phyloP scores from a whole-genome alignment of 23 red algal species.

The Gracilaria domingensis region DNA sequence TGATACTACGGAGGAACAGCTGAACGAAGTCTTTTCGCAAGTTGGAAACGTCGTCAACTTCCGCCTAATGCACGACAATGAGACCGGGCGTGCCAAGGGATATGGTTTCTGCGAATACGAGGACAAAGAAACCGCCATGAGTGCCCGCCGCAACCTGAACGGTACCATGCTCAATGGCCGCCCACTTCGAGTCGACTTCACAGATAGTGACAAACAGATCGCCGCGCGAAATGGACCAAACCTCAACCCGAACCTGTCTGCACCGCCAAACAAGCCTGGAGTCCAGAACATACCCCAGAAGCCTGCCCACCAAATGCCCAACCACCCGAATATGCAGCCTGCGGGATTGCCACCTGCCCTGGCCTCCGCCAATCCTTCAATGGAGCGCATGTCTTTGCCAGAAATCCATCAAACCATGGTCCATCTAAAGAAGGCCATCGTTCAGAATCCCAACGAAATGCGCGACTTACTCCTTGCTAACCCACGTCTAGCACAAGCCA shows the following conservation, averaged over 20 bases:
- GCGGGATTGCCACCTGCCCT: conserved; percentile 39
- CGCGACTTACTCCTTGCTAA: conserved; percentile 75
- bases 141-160: conserved; percentile 94
- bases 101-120: conserved; percentile 98
- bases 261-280: neutral
- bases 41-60: conserved; percentile 91
- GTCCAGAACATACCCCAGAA: neutral
- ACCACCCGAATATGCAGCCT: neutral
- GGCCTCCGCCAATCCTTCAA: conserved; percentile 38
- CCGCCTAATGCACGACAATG: conserved; percentile 90
- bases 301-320: conserved; percentile 1
- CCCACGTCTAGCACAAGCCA: conserved; percentile 82
- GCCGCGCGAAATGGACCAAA: conserved; percentile 39
- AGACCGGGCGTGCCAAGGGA: conserved; percentile 95
- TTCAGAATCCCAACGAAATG: conserved; percentile 77
- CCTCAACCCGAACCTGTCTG: neutral
- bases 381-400: conserved; percentile 64
- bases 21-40: conserved; percentile 87
- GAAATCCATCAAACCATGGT: conserved; percentile 87
- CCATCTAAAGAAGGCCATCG: conserved; percentile 81
- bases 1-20: conserved; percentile 92
- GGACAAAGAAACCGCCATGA: conserved; percentile 95
- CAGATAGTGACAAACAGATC: conserved; percentile 70
- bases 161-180: conserved; percentile 83
- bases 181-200: conserved; percentile 81